These are phyloP conservation scores for Cadophora luteo-olivacea DNA, from an alignment of 2,329 filamentous ascomycete species.

Conservation along the genomic window DNA sequence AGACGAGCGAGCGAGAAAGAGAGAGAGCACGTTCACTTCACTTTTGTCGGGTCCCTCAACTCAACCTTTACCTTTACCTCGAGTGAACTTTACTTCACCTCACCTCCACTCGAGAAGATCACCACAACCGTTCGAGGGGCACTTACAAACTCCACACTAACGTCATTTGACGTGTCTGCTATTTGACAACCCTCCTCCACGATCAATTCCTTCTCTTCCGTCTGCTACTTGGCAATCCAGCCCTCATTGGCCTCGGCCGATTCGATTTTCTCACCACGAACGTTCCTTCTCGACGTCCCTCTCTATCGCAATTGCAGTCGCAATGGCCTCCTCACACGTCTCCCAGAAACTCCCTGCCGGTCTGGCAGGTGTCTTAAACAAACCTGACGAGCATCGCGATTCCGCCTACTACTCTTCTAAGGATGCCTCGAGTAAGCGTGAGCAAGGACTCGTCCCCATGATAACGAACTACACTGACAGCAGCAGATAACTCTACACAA, in stretches of 20 bases:
- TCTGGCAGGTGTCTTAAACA: conserved; percentile 58
- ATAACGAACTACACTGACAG: conserved; percentile 27
- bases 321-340: conserved; percentile 19
- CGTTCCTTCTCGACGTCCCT: neutral
- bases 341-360: conserved; percentile 48
- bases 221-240: neutral
- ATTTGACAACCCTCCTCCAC: neutral
- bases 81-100: conserved; percentile 1
- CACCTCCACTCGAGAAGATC: neutral
- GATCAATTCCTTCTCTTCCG: neutral
- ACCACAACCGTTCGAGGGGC: neutral
- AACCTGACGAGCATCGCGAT: conserved; percentile 57
- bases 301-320: conserved; percentile 3
- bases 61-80: conserved; percentile 3
- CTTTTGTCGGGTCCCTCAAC: neutral
- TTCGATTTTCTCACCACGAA: neutral
- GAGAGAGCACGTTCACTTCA: conserved; percentile 9
- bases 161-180: neutral
- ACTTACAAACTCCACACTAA: neutral
- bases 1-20: neutral
- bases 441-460: conserved; percentile 34
- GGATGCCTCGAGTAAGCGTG: conserved; percentile 58
- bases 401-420: conserved; percentile 57
- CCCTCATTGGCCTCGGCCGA: conserved; percentile 11
- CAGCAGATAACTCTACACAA: conserved; percentile 37